phyloP scores from a whole-genome alignment of 257 asterid species.

The Ligustrum vulgare region DNA sequence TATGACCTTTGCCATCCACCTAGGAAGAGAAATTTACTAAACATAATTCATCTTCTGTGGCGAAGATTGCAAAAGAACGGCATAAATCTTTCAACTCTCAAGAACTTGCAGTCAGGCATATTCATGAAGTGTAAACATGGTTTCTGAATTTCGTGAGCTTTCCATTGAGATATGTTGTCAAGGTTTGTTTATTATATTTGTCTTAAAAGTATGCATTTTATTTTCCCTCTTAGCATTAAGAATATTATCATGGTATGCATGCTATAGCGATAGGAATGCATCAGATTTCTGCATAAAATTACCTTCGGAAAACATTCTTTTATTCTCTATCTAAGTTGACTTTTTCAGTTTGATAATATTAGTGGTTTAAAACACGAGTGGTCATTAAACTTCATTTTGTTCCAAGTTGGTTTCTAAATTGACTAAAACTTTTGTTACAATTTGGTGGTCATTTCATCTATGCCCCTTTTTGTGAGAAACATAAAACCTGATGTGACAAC shows the following conservation, averaged over 20 bases:
- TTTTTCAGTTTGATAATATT: not conserved
- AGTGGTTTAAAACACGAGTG: not conserved
- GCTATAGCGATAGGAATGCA: not conserved
- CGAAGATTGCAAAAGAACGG: slow-evolving; percentile 60
- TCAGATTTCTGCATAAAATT: not conserved
- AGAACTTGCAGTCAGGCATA: slow-evolving; percentile 38
- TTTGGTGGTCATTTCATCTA: too few species aligned
- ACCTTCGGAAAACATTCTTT: not conserved
- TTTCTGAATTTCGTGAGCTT: slow-evolving; percentile 23
- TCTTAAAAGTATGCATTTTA: not conserved
- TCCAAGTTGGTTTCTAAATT: not conserved
- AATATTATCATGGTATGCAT: not conserved
- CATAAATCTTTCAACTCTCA: slow-evolving; percentile 39
- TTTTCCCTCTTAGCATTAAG: not conserved
- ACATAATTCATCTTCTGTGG: slow-evolving; percentile 20
- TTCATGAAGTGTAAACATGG: slow-evolving; percentile 21
- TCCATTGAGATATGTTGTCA: slow-evolving; percentile 12
- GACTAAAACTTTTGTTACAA: too few species aligned
- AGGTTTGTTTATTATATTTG: slow-evolving; percentile 29
- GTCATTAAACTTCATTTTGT: not conserved
- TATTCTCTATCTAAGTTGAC: not conserved
- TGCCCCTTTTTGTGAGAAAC: too few species aligned
- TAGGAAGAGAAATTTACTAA: slow-evolving; percentile 20
- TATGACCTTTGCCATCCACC: not conserved
- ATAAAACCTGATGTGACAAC: not conserved